Conservation (phyloP, 495 filamentous ascomycete genomes). For the Massariosphaeria phaeospora region DNA sequence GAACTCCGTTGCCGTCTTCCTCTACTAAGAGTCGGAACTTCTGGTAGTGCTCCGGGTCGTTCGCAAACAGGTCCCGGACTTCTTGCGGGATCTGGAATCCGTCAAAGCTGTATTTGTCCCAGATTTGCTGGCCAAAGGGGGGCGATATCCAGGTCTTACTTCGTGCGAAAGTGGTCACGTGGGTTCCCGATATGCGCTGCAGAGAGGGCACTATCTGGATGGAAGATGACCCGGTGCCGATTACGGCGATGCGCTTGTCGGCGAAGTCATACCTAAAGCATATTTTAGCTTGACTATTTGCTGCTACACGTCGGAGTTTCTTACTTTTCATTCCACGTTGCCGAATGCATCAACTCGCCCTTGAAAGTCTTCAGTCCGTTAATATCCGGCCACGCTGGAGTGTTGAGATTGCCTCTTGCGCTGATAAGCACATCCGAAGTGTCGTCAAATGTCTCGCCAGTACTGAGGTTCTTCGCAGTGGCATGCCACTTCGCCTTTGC, state of each 20-base stretch:
- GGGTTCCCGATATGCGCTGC: constrained; percentile 29
- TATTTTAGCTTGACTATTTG: background rate
- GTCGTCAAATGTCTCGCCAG: constrained; percentile 28
- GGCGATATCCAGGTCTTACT: constrained; percentile 40
- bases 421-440: constrained; percentile 35
- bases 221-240: constrained; percentile 37
- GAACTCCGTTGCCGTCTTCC: constrained; percentile 37
- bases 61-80: constrained; percentile 8
- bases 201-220: constrained; percentile 41
- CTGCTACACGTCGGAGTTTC: background rate
- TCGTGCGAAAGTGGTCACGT: constrained; percentile 36
- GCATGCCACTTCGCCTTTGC: constrained; percentile 36
- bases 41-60: constrained; percentile 30
- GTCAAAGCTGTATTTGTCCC: constrained; percentile 31
- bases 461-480: constrained; percentile 33
- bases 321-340: constrained; percentile 36
- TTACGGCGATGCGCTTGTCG: constrained; percentile 39
- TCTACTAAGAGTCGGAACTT: constrained; percentile 39
- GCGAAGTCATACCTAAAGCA: constrained; percentile 34
- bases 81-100: constrained; percentile 13
- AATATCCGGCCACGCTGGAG: constrained; percentile 37
- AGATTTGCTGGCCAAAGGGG: constrained; percentile 27
- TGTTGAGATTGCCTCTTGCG: constrained; percentile 38
- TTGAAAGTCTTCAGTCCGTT: constrained; percentile 35
- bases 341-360: constrained; percentile 40